Conservation (phyloP, 495 filamentous ascomycete genomes). For the Neurospora sp. region DNA sequence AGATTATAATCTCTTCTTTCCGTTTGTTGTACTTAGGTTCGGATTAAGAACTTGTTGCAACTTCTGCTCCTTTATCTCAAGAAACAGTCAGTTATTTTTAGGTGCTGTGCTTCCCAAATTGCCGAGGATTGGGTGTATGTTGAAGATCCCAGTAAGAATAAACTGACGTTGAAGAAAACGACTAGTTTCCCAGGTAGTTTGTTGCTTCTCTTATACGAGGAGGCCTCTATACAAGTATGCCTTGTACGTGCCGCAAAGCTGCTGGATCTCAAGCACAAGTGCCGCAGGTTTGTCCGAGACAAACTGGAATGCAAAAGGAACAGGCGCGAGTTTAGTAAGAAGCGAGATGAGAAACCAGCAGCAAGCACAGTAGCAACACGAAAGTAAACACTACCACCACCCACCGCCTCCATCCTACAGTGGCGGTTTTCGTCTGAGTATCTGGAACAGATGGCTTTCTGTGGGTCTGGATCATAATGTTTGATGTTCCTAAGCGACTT, state of each 20-base stretch:
- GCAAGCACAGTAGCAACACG: not conserved
- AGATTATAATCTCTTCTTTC: not conserved
- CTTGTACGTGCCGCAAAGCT: not conserved
- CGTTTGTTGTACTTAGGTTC: not conserved
- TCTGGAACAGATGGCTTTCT: not conserved
- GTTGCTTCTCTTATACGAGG: not conserved
- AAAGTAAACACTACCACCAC: not conserved
- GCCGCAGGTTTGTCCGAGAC: not conserved
- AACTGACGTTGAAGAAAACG: not conserved
- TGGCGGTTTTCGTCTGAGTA: not conserved
- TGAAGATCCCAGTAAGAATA: no score
- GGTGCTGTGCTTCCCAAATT: no score
- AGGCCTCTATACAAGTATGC: not conserved
- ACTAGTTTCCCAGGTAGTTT: not conserved
- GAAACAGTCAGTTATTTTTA: no score
- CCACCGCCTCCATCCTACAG: not conserved
- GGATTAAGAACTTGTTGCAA: not conserved
- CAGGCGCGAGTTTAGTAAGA: not conserved
- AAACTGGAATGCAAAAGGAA: not conserved
- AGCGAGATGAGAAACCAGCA: not conserved
- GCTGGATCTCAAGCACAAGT: not conserved
- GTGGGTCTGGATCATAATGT: slow-evolving; percentile 1
- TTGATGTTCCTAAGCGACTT: slow-evolving; percentile 1
- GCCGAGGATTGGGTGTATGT: no score
- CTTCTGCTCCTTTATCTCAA: not conserved